phyloP scores from a whole-genome alignment of 176 grass and related monocot species.

The Aegilops umbellulata region DNA sequence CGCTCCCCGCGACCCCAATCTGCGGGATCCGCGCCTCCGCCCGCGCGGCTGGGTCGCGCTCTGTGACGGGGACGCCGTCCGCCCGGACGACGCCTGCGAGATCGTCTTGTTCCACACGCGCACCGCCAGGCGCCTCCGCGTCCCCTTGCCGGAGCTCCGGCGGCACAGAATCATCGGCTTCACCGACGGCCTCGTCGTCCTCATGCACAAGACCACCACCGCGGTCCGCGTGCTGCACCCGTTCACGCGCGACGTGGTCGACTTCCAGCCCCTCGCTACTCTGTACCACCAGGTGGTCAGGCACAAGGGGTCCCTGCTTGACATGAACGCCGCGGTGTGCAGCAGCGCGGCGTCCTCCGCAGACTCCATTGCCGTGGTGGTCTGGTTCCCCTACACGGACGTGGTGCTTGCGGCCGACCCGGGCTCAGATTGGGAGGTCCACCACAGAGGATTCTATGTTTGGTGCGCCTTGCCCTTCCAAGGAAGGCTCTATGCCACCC shows the following conservation, averaged over 20 bases:
- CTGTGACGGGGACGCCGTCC: not conserved
- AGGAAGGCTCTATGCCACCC: not conserved
- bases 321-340: not conserved
- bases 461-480: not conserved
- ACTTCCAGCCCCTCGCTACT: not conserved
- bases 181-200: not conserved
- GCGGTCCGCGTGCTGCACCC: conserved; percentile 9
- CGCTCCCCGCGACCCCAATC: not conserved
- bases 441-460: not conserved
- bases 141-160: not conserved
- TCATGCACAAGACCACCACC: conserved; percentile 13
- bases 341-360: not conserved
- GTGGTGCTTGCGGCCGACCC: not conserved
- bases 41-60: not conserved
- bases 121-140: not conserved
- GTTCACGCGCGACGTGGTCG: conserved; percentile 10
- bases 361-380: conserved; percentile 1
- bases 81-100: not conserved
- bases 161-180: not conserved
- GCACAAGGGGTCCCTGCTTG: not conserved
- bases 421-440: not conserved
- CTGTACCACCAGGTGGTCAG: not conserved
- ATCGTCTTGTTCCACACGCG: conserved; percentile 9
- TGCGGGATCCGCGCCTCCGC: not conserved
- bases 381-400: not conserved